These are phyloP conservation scores for Phoma herbarum DNA, from an alignment of 2,329 filamentous ascomycete species.

Conservation along the genomic window DNA sequence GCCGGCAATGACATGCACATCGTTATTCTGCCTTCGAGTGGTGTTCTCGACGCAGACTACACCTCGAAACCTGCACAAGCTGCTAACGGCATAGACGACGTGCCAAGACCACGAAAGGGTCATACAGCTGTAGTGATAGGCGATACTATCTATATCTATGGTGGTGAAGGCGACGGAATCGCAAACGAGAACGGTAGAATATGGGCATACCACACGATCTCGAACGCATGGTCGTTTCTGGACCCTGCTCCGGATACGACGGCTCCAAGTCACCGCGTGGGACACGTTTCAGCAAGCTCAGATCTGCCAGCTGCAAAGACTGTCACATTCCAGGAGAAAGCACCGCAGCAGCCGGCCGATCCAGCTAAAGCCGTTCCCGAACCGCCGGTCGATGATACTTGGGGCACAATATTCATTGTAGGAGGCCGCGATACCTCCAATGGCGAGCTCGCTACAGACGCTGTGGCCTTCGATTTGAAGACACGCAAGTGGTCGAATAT, in stretches of 20 bases:
- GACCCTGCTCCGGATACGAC: constrained; percentile 43
- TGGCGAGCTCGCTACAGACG: constrained; percentile 52
- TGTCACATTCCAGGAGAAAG: constrained; percentile 39
- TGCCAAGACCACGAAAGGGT: constrained; percentile 53
- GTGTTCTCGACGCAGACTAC: constrained; percentile 55
- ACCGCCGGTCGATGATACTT: constrained; percentile 50
- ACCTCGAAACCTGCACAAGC: constrained; percentile 47
- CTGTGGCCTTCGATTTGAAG: constrained; percentile 61
- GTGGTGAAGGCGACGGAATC: constrained; percentile 47
- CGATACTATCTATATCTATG: constrained; percentile 57
- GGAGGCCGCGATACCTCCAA: constrained; percentile 53
- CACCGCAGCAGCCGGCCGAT: constrained; percentile 54
- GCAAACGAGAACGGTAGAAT: constrained; percentile 51
- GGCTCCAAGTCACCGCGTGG: constrained; percentile 43
- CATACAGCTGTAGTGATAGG: constrained; percentile 56
- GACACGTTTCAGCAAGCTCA: constrained; percentile 51
- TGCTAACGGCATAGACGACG: constrained; percentile 37
- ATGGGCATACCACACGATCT: constrained; percentile 56
- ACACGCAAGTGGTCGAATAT: constrained; percentile 61
- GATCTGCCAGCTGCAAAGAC: constrained; percentile 52
- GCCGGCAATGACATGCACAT: constrained; percentile 63
- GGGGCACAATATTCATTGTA: constrained; percentile 62
- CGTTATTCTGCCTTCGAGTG: constrained; percentile 59
- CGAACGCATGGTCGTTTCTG: constrained; percentile 53
- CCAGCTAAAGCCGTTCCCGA: constrained; percentile 54